Evolutionary conservation across 2,329 filamentous ascomycete species (phyloP).

Genomic region (Neobulgaria alba): DNA sequence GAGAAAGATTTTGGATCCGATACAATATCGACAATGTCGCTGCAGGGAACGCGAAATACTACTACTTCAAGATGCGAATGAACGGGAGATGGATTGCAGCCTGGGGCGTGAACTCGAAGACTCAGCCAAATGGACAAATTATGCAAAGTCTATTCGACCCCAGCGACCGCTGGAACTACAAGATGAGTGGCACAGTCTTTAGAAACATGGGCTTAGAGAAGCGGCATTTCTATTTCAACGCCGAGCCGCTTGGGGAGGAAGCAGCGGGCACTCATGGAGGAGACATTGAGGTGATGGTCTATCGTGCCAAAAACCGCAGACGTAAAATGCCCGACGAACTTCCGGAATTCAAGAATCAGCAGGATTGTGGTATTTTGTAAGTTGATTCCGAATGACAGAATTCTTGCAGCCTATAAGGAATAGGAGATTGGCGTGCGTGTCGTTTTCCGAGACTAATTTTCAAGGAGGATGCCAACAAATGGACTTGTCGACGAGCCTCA

Average conservation of each 20-base stretch:
- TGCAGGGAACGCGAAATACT: conserved; percentile 29
- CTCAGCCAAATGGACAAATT: conserved; percentile 32
- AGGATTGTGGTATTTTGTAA: conserved; percentile 45
- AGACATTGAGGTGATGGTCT: conserved; percentile 44
- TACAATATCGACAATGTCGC: conserved; percentile 34
- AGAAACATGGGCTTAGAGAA: conserved; percentile 37
- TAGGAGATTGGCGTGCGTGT: too few relatives aligned
- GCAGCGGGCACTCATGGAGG: conserved; percentile 45
- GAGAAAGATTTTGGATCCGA: conserved; percentile 43
- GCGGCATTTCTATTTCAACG: conserved; percentile 41
- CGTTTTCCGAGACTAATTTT: too few relatives aligned
- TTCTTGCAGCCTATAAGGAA: too few relatives aligned
- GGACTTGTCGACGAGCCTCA: conserved; percentile 44
- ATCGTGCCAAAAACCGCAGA: conserved; percentile 41
- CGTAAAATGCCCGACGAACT: conserved; percentile 34
- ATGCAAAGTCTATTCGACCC: conserved; percentile 43
- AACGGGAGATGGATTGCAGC: conserved; percentile 44
- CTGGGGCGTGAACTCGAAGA: conserved; percentile 40
- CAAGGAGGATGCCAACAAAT: conserved; percentile 43
- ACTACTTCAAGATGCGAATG: conserved; percentile 48
- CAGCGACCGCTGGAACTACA: conserved; percentile 29
- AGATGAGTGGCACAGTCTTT: conserved; percentile 28
- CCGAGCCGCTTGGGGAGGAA: conserved; percentile 15
- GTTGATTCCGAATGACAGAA: conserved; percentile 21
- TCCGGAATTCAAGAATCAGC: conserved; percentile 37